Evolutionary conservation across 164 flowering plant species (phyloP).

Genomic region (Umbilicus rupestris): DNA sequence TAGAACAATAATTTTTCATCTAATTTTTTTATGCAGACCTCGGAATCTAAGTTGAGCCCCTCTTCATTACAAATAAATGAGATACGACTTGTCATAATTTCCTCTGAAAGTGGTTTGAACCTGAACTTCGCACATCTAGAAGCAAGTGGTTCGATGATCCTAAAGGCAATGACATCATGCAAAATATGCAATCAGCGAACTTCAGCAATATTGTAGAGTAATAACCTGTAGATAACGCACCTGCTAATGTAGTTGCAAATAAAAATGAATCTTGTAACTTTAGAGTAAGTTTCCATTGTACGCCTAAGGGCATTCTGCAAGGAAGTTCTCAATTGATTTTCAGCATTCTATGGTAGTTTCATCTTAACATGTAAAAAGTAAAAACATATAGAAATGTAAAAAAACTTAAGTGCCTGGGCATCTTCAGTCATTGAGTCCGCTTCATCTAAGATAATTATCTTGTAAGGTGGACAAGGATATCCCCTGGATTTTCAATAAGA

Average conservation of each 20-base stretch:
- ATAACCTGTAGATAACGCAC: constrained; percentile 19
- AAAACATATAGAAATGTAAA: not conserved
- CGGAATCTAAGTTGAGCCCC: constrained; percentile 64
- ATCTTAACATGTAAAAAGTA: not conserved
- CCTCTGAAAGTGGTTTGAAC: constrained; percentile 91
- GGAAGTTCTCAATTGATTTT: not conserved
- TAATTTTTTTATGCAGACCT: constrained; percentile 33
- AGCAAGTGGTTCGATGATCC: constrained; percentile 98
- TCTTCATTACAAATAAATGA: constrained; percentile 71
- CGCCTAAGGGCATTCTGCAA: constrained; percentile 90
- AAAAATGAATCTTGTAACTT: constrained; percentile 90
- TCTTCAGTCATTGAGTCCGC: constrained; percentile 99
- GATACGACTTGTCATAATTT: constrained; percentile 71
- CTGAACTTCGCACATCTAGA: constrained; percentile 99
- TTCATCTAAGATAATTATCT: constrained; percentile 90
- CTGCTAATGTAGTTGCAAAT: constrained; percentile 98
- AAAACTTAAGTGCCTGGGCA: constrained; percentile 63
- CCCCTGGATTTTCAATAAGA: constrained; percentile 28
- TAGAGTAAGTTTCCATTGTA: constrained; percentile 97
- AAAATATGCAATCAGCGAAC: not conserved
- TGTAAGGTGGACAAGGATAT: constrained; percentile 88
- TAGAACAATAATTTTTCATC: not conserved
- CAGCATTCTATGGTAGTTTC: not conserved
- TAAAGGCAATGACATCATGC: constrained; percentile 15
- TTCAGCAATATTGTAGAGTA: not conserved